Base-by-base conservation (phyloP, 176 grass and related monocot species). In the Urochloa ruziziensis region DNA sequence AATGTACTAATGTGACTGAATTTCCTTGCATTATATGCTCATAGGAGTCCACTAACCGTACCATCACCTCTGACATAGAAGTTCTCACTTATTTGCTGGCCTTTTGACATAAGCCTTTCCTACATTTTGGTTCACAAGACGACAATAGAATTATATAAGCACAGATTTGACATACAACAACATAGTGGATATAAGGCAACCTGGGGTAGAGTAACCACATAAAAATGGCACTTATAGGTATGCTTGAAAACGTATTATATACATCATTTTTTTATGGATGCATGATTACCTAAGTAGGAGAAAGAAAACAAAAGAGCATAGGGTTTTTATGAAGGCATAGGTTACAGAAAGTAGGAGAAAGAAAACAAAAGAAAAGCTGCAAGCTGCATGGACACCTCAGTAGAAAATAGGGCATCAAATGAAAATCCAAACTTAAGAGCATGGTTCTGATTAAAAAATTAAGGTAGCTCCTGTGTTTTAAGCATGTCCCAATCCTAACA, bases 61-160 rank as follows among this genome's bases (percentile, higher is more conserved):
- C 96, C 96, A 94, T 98, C 93, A 88, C 96, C 96, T 92, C 93
- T 93, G 35, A 95, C 96, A 78, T 91, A 98, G 78, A 98, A 98
- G 63, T 95, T 98, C 73, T 98, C 93, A 85, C 93, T 95, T 78
- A 98, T 91, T 90, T 92, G 81, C 79, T 98, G 96, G 15, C 89
- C 93, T 62, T 98, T 98, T 62, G 66, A 95, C 82, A 82, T 95
- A 78, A 98, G 79, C 69, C 89, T 95, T 93, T 98, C 93, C 96
- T 98, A 77, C 75, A 95, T 37, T 16, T 80, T 86, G 36, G 66
- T 79, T 79, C 54, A 64, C 30, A 87, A 87, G 40, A 61, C 82
- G 30, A 60, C 21, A 70, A 73, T 88, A 88, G 47, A 78, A 81
- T 15, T 63, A 30, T 29, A 76, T 28, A 19, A 37, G 36, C 29